Conservation (phyloP, 129 eudicot species). For the Lonicera japonica region DNA sequence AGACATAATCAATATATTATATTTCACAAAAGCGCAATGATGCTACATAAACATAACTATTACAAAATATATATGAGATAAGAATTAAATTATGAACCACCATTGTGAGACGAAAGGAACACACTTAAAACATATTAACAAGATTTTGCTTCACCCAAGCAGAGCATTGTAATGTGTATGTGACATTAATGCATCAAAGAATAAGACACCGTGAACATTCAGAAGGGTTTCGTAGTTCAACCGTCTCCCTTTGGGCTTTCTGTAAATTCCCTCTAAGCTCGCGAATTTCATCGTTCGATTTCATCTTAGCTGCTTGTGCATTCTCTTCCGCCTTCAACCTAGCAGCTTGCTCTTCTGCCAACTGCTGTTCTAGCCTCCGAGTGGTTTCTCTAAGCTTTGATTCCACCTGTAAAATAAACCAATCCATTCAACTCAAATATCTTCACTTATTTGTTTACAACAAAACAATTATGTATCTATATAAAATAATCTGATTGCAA, state of each 20-base stretch:
- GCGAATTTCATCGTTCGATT: constrained; percentile 67
- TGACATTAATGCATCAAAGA: constrained; percentile 28
- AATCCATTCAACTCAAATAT: no score
- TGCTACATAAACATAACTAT: no score
- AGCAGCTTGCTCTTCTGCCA: constrained; percentile 77
- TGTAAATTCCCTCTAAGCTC: constrained; percentile 62
- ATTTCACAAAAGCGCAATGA: no score
- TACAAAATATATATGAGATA: no score
- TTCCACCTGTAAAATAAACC: constrained; percentile 49
- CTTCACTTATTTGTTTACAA: no score
- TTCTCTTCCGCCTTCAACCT: constrained; percentile 58
- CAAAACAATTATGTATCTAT: no score
- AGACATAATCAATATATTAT: no score
- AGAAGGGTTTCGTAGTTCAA: constrained; percentile 52
- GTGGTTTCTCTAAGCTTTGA: constrained; percentile 65
- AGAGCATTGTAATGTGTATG: no score
- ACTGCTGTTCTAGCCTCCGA: constrained; percentile 53
- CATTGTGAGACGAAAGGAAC: no score
- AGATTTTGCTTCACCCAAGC: no score
- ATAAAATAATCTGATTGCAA: not conserved
- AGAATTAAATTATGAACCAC: no score
- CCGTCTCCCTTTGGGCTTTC: constrained; percentile 64
- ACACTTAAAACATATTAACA: no score
- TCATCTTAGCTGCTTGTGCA: constrained; percentile 48
- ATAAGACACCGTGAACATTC: constrained; percentile 53